phyloP scores from a whole-genome alignment of 495 filamentous ascomycete genomes.

The Stereocaulon alpinum region DNA sequence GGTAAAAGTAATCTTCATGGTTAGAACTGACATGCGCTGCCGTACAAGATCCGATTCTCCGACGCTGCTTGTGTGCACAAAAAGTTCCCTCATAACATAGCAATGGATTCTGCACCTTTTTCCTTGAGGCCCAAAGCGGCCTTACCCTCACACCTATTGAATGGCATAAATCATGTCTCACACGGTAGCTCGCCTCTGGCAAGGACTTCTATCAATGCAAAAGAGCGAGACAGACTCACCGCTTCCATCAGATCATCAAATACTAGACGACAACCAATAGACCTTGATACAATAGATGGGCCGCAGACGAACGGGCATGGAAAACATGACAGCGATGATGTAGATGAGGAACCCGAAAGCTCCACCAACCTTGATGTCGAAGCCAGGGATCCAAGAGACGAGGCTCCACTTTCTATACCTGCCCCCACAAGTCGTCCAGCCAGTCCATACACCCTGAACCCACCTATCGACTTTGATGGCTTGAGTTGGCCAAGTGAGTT shows the following conservation, averaged over 20 bases:
- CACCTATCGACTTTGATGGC: conserved; percentile 60
- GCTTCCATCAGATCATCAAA: conserved; percentile 44
- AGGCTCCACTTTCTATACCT: conserved; percentile 41
- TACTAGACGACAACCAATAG: conserved; percentile 32
- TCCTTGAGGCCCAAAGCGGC: conserved; percentile 36
- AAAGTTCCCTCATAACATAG: neutral
- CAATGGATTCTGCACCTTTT: conserved; percentile 26
- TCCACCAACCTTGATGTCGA: conserved; percentile 46
- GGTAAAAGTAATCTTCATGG: too few relatives aligned
- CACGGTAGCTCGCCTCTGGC: conserved; percentile 28
- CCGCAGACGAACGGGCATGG: neutral
- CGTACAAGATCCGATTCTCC: neutral
- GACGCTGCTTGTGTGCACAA: neutral
- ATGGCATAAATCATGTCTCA: conserved; percentile 25
- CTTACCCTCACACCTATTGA: conserved; percentile 39
- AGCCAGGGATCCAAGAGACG: conserved; percentile 65
- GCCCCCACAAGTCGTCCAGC: conserved; percentile 42
- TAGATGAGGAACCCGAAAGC: neutral
- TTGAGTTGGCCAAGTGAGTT: conserved; percentile 61
- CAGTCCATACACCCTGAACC: conserved; percentile 52
- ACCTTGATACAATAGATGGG: conserved; percentile 27
- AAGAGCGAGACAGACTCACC: conserved; percentile 42
- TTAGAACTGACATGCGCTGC: too few relatives aligned
- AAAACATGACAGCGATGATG: too few relatives aligned
- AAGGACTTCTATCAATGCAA: conserved; percentile 30